Evolutionary conservation across 805 yeast species (phyloP).

Genomic region (Kodamaea neixiangensis): DNA sequence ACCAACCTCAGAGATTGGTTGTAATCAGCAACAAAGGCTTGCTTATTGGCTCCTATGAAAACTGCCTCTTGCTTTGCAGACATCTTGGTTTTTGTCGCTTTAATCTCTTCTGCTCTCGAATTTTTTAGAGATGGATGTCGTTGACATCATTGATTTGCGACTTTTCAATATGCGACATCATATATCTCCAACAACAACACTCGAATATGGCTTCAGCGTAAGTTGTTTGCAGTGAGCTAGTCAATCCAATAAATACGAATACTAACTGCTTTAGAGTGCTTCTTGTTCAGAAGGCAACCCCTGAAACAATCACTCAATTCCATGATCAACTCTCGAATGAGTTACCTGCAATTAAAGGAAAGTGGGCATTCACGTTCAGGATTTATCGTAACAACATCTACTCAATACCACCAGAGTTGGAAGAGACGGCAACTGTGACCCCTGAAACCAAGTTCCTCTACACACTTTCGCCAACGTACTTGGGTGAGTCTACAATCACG

Average conservation of each 20-base stretch:
- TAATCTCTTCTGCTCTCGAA: not conserved
- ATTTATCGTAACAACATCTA: slow-evolving; percentile 65
- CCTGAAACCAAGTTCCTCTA: slow-evolving; percentile 49
- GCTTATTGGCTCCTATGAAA: slow-evolving; percentile 73
- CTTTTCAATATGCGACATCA: not conserved
- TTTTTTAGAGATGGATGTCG: not conserved
- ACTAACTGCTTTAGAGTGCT: slow-evolving; percentile 34
- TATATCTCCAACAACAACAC: not conserved
- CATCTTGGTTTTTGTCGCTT: not conserved
- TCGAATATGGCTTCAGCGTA: slow-evolving; percentile 9
- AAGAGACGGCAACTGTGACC: slow-evolving; percentile 27
- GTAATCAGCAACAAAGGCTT: slow-evolving; percentile 59
- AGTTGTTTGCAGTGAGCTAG: not conserved
- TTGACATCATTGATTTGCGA: not conserved
- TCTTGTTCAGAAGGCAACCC: slow-evolving; percentile 43
- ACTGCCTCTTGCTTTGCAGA: slow-evolving; percentile 37
- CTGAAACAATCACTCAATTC: slow-evolving; percentile 64
- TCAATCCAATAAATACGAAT: not conserved
- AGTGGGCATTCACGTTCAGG: slow-evolving; percentile 70
- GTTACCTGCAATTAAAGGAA: slow-evolving; percentile 58
- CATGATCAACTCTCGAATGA: slow-evolving; percentile 73
- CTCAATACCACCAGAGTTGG: slow-evolving; percentile 44
- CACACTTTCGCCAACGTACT: slow-evolving; percentile 52
- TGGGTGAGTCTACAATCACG: slow-evolving; percentile 48
- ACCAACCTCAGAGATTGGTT: slow-evolving; percentile 38